Evolutionary conservation across 1,284 basidiomycete genomes (phyloP).

Genomic region (Marasmius oreades): DNA sequence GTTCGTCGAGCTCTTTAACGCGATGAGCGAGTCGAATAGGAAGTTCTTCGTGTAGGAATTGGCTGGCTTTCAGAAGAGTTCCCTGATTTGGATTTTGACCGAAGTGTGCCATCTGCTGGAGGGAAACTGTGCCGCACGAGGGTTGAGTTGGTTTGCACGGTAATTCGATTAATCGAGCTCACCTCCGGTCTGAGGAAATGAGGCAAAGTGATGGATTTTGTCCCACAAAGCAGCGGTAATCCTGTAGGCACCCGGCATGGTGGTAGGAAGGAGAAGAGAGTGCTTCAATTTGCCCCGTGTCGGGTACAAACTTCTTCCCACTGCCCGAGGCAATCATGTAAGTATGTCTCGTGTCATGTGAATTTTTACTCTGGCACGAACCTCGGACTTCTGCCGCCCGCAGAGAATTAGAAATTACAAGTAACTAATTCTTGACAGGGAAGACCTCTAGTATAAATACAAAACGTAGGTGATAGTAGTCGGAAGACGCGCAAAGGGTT

Average conservation of each 20-base stretch:
- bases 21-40: slow-evolving; percentile 95
- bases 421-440: no score
- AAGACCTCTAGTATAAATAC: no score
- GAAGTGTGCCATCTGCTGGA: slow-evolving; percentile 89
- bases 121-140: slow-evolving; percentile 54
- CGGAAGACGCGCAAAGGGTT: no score
- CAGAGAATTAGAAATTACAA: no score
- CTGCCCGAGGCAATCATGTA: background rate
- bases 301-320: background rate
- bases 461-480: no score
- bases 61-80: slow-evolving; percentile 79
- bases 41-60: slow-evolving; percentile 86
- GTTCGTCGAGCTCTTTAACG: slow-evolving; percentile 93
- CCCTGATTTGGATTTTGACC: slow-evolving; percentile 87
- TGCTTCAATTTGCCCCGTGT: no score
- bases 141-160: background rate
- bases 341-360: background rate
- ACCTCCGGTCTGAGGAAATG: slow-evolving; percentile 92
- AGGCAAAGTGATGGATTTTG: slow-evolving; percentile 91
- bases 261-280: slow-evolving; percentile 3
- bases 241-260: slow-evolving; percentile 55
- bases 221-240: slow-evolving; percentile 84
- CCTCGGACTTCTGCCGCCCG: background rate
- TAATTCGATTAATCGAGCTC: slow-evolving; percentile 23
- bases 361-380: background rate